Evolutionary conservation across 2,329 filamentous ascomycete species (phyloP).

Genomic region (Graphilbum fragrans): DNA sequence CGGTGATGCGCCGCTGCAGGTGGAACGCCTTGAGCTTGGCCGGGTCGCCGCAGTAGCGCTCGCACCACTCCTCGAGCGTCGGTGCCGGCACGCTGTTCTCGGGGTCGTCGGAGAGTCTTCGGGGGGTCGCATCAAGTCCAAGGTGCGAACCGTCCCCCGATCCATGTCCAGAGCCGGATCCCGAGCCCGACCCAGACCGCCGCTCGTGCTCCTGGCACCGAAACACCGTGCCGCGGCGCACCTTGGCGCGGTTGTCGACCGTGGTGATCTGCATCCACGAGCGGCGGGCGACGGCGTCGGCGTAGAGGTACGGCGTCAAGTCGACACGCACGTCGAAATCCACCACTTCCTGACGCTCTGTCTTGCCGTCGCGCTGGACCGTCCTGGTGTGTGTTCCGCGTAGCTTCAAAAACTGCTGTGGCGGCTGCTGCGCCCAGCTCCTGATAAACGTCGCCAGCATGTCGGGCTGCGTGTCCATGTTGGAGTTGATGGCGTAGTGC

Average conservation of each 20-base stretch:
- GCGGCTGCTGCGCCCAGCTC: conserved; percentile 31
- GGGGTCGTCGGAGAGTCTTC: conserved; percentile 4
- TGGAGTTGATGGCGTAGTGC: background rate
- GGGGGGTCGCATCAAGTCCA: no score
- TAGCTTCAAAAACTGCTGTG: conserved; percentile 39
- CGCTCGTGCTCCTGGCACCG: conserved; percentile 31
- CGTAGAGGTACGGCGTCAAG: conserved; percentile 44
- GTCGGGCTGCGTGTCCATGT: background rate
- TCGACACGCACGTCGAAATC: conserved; percentile 51
- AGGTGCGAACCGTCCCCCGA: no score
- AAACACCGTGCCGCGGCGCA: conserved; percentile 52
- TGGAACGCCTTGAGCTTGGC: conserved; percentile 44
- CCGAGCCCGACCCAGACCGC: background rate
- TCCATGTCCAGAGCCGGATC: background rate
- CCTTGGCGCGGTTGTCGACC: conserved; percentile 46
- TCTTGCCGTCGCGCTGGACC: conserved; percentile 30
- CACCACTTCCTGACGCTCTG: conserved; percentile 31
- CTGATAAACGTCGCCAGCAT: conserved; percentile 2
- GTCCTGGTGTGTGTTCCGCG: conserved; percentile 39
- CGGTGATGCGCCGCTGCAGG: conserved; percentile 39
- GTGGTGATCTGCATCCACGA: conserved; percentile 35
- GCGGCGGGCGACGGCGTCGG: conserved; percentile 24
- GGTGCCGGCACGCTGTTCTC: background rate
- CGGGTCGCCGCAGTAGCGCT: conserved; percentile 49
- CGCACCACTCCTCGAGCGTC: conserved; percentile 50